These are phyloP conservation scores for Trametes cinnabarina DNA, from an alignment of 768 basidiomycete species.

Conservation along the genomic window DNA sequence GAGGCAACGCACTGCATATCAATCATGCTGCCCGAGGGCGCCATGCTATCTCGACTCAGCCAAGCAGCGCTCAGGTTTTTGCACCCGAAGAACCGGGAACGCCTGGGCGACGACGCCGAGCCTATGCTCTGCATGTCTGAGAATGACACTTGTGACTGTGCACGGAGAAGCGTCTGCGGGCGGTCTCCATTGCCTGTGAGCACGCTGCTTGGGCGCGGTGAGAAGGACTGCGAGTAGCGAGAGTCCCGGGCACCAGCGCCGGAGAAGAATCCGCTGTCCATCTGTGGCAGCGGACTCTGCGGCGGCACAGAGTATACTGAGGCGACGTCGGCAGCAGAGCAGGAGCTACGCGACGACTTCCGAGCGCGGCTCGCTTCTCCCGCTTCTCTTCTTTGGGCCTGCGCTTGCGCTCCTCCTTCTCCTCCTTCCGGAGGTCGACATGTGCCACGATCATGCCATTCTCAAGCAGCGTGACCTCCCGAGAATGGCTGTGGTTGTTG, in stretches of 20 bases:
- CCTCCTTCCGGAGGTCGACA: constrained; percentile 78
- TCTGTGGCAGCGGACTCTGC: constrained; percentile 36
- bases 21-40: constrained; percentile 85
- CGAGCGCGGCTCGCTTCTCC: constrained; percentile 53
- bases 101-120: constrained; percentile 59
- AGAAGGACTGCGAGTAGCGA: constrained; percentile 47
- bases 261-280: constrained; percentile 52
- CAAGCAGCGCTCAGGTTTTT: constrained; percentile 69
- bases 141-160: constrained; percentile 77
- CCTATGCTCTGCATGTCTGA: constrained; percentile 76
- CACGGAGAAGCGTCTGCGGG: constrained; percentile 56
- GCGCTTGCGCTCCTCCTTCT: constrained; percentile 70
- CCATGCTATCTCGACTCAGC: constrained; percentile 79
- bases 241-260: constrained; percentile 57
- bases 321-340: constrained; percentile 67
- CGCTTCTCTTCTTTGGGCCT: constrained; percentile 67
- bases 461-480: constrained; percentile 78
- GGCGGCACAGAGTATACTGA: constrained; percentile 72
- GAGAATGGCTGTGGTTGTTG: constrained; percentile 50
- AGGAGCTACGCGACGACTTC: constrained; percentile 59
- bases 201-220: constrained; percentile 44
- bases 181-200: constrained; percentile 40
- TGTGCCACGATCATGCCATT: constrained; percentile 90
- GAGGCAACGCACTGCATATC: constrained; percentile 79
- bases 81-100: constrained; percentile 76